Evolutionary conservation across 2,329 filamentous ascomycete genomes (phyloP).

Genomic region (Alternaria gaisen): DNA sequence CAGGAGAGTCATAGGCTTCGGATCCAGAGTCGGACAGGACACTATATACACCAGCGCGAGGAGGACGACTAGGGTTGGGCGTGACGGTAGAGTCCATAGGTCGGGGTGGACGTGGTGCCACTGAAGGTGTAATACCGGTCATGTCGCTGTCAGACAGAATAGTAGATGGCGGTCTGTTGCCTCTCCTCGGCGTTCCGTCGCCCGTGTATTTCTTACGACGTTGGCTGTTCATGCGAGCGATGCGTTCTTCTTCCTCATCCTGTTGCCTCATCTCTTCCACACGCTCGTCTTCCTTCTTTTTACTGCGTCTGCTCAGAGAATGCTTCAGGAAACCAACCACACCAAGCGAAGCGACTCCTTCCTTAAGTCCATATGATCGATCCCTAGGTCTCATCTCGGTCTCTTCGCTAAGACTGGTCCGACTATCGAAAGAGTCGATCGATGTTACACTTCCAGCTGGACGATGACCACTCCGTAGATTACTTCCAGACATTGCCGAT

Average conservation of each 20-base stretch:
- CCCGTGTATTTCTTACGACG: slow-evolving; percentile 72
- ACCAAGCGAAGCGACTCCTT: slow-evolving; percentile 60
- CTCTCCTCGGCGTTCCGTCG: slow-evolving; percentile 61
- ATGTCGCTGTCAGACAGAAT: slow-evolving; percentile 56
- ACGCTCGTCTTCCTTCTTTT: slow-evolving; percentile 66
- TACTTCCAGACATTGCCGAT: slow-evolving; percentile 59
- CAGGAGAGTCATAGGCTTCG: slow-evolving; percentile 49
- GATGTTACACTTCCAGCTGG: slow-evolving; percentile 49
- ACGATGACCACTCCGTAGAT: slow-evolving; percentile 40
- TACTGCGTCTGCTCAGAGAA: slow-evolving; percentile 62
- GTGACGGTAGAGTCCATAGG: slow-evolving; percentile 37
- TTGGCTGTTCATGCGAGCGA: slow-evolving; percentile 62
- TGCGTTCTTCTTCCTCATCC: slow-evolving; percentile 62
- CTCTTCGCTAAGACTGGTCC: slow-evolving; percentile 50
- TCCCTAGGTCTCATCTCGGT: slow-evolving; percentile 29
- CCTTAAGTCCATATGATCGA: slow-evolving; percentile 50
- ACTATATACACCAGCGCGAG: slow-evolving; percentile 44
- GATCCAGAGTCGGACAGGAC: slow-evolving; percentile 55
- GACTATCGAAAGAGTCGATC: slow-evolving; percentile 53
- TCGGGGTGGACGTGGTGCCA: slow-evolving; percentile 51
- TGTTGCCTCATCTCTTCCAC: slow-evolving; percentile 63
- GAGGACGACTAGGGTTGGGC: slow-evolving; percentile 46
- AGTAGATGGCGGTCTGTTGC: slow-evolving; percentile 47
- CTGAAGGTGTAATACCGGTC: slow-evolving; percentile 55
- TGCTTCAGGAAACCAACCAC: slow-evolving; percentile 53